phyloP scores from a whole-genome alignment of 2,329 filamentous ascomycete genomes.

The Pseudopithomyces maydicus region DNA sequence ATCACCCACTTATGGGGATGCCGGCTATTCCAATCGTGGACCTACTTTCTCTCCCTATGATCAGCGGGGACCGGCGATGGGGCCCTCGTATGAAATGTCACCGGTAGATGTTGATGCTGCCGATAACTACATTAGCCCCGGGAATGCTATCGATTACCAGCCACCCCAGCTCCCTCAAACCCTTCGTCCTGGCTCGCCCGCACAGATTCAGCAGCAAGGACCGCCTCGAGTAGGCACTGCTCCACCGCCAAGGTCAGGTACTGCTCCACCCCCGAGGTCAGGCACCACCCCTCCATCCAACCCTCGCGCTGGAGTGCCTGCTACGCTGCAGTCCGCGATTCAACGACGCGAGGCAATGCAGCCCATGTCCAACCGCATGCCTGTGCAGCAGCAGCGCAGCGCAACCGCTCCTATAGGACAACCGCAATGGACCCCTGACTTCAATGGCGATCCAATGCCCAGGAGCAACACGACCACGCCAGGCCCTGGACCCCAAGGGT shows the following conservation, averaged over 20 bases:
- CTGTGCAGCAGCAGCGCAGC: conserved; percentile 37
- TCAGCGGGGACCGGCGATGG: conserved; percentile 28
- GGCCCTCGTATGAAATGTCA: conserved; percentile 40
- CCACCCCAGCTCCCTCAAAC: conserved; percentile 31
- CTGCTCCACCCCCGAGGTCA: conserved; percentile 29
- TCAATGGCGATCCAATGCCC: conserved; percentile 10
- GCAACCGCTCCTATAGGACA: conserved; percentile 41
- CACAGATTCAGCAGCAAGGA: conserved; percentile 25
- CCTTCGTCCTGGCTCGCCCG: conserved; percentile 37
- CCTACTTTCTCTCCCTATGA: conserved; percentile 40
- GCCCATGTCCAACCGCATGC: conserved; percentile 34
- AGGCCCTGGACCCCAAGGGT: conserved; percentile 22
- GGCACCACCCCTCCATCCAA: conserved; percentile 36
- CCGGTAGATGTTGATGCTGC: conserved; percentile 37
- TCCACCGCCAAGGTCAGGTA: conserved; percentile 30
- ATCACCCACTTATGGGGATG: conserved; percentile 16
- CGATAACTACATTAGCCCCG: conserved; percentile 27
- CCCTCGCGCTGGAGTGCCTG: conserved; percentile 36
- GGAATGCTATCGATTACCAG: conserved; percentile 24
- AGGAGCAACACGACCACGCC: conserved; percentile 28
- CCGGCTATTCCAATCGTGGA: conserved; percentile 15
- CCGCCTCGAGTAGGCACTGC: conserved; percentile 31
- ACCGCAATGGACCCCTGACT: conserved; percentile 28
- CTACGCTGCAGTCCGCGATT: conserved; percentile 42
- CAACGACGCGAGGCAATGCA: conserved; percentile 43